Percentiles rank a stretch among this genome's conserved stretches.
phyloP scores from a whole-genome alignment of 1,284 basidiomycete genomes.

The Xanthoconium separans region DNA sequence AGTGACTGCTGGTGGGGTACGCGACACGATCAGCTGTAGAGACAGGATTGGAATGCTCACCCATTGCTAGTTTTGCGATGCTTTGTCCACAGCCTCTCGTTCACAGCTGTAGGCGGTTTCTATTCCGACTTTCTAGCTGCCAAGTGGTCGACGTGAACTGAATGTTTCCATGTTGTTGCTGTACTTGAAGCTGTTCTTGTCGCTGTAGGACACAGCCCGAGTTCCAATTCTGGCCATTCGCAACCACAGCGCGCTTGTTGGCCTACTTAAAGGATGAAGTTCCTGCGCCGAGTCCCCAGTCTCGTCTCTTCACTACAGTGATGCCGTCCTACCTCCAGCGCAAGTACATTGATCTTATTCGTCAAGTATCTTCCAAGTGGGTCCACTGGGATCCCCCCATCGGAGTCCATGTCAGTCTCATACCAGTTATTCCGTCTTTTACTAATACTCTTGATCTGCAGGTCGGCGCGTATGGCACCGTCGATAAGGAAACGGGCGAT shows the following conservation, averaged over 20 bases:
- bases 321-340: slow-evolving; percentile 16
- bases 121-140: too few relatives aligned
- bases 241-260: neutral
- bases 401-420: slow-evolving; percentile 18
- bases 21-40: too few relatives aligned
- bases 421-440: neutral
- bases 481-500: slow-evolving; percentile 23
- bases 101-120: too few relatives aligned
- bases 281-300: neutral
- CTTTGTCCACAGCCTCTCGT: too few relatives aligned
- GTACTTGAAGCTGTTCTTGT: neutral
- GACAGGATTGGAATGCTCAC: too few relatives aligned
- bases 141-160: too few relatives aligned
- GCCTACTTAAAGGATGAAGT: neutral
- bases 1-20: neutral
- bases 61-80: too few relatives aligned
- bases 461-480: slow-evolving; percentile 27
- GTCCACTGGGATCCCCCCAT: slow-evolving; percentile 29
- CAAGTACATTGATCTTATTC: slow-evolving; percentile 31
- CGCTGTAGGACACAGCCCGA: neutral
- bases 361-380: slow-evolving; percentile 22
- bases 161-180: neutral
- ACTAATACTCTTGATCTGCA: slow-evolving; percentile 2
- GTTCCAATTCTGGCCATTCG: neutral
- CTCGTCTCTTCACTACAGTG: neutral